Evolutionary conservation across 805 yeast genomes (phyloP).

Genomic region (Priceomyces haplophilus): DNA sequence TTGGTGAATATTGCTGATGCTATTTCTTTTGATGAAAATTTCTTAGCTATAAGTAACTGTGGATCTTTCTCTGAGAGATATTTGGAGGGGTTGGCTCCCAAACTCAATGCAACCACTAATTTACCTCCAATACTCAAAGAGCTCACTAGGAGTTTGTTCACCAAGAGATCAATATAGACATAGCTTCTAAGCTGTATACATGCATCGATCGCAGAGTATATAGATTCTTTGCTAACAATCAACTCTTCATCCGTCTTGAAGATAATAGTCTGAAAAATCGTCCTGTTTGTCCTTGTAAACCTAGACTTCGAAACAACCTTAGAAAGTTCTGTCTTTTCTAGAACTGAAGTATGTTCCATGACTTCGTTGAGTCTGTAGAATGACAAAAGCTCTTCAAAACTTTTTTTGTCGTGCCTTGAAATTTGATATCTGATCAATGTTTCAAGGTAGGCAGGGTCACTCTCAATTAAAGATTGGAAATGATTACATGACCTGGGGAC

Average conservation of each 20-base stretch:
- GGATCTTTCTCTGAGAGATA: constrained; percentile 3
- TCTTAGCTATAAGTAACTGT: constrained; percentile 12
- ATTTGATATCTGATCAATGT: constrained; percentile 26
- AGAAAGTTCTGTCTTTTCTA: constrained; percentile 17
- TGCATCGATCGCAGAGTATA: constrained; percentile 26
- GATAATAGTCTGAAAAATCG: constrained; percentile 5
- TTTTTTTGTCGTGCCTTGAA: constrained; percentile 14
- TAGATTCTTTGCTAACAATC: constrained; percentile 15
- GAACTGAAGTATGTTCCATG: constrained; percentile 18
- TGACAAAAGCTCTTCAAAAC: constrained; percentile 24
- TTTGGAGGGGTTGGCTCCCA: constrained; percentile 8
- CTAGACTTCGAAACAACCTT: constrained; percentile 27
- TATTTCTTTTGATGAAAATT: constrained; percentile 12
- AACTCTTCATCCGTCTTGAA: constrained; percentile 13
- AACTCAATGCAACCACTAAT: constrained; percentile 7
- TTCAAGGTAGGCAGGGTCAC: constrained; percentile 27
- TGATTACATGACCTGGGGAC: constrained; percentile 17
- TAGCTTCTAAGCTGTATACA: constrained; percentile 25
- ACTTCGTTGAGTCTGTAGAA: constrained; percentile 26
- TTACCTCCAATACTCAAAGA: constrained; percentile 13
- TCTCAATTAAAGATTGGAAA: constrained; percentile 23
- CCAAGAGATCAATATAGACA: constrained; percentile 30
- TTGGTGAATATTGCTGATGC: constrained; percentile 18
- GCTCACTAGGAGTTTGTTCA: constrained; percentile 30
- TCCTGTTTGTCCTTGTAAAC: constrained; percentile 9